These are phyloP conservation scores for Iris pallida DNA, from an alignment of 116 monocot genomes.

Conservation along the genomic window DNA sequence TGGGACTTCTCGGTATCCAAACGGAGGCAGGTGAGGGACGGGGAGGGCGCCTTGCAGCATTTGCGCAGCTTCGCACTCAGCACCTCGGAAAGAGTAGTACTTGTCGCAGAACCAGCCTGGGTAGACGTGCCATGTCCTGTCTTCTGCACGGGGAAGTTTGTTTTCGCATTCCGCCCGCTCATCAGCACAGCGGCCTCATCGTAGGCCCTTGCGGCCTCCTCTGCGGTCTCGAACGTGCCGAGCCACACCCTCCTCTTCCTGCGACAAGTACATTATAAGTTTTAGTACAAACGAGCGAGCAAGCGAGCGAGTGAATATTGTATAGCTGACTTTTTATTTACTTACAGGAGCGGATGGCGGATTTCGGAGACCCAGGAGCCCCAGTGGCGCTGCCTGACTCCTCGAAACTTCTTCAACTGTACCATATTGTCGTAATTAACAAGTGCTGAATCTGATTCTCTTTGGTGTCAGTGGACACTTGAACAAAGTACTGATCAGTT, in stretches of 20 bases:
- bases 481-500: too few relatives aligned
- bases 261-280: neutral
- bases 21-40: conserved; percentile 87
- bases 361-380: conserved; percentile 97
- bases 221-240: conserved; percentile 93
- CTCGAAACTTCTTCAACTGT: conserved; percentile 90
- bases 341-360: conserved; percentile 88
- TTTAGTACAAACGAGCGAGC: too few relatives aligned
- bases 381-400: conserved; percentile 96
- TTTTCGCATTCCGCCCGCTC: conserved; percentile 95
- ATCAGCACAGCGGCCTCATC: conserved; percentile 91
- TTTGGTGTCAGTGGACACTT: neutral
- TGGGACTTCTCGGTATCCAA: conserved; percentile 87
- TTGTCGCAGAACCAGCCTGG: neutral
- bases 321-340: too few relatives aligned
- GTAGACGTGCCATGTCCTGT: too few relatives aligned
- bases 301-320: too few relatives aligned
- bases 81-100: conserved; percentile 46
- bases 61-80: conserved; percentile 73
- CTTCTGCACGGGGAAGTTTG: conserved; percentile 65
- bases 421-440: conserved; percentile 37
- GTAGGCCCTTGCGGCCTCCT: conserved; percentile 88
- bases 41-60: conserved; percentile 77
- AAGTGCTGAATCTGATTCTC: too few relatives aligned
- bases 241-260: conserved; percentile 96